Evolutionary conservation across 345 rosid species (phyloP).

Genomic region (Citrus maxima): DNA sequence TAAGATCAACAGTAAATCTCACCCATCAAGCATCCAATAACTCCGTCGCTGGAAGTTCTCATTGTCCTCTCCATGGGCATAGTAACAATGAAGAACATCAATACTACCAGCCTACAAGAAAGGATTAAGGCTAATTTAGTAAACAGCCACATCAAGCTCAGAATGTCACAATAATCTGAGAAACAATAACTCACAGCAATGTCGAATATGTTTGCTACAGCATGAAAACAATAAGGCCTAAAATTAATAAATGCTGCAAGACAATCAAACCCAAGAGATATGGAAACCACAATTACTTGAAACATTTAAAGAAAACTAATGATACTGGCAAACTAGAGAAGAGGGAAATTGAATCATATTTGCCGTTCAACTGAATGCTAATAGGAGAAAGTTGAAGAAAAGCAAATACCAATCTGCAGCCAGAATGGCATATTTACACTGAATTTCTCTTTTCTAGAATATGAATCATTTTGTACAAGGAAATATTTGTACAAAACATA

Average conservation of each 20-base stretch:
- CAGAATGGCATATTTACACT: neutral
- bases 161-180: neutral
- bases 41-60: conserved; percentile 81
- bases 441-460: neutral
- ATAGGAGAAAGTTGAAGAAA: neutral
- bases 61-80: conserved; percentile 90
- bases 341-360: neutral
- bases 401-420: neutral
- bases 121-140: neutral
- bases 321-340: neutral
- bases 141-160: neutral
- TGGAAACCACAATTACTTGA: neutral
- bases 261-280: neutral
- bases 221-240: neutral
- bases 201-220: too few relatives aligned
- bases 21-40: conserved; percentile 97
- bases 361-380: neutral
- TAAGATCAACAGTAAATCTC: conserved; percentile 28
- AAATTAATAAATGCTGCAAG: neutral
- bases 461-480: neutral
- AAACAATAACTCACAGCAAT: too few relatives aligned
- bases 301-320: neutral
- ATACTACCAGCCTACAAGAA: conserved; percentile 70
- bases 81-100: conserved; percentile 91
- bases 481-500: too few relatives aligned